Percentiles rank a stretch among this genome's conserved stretches.
These are phyloP conservation scores for Cladorrhinum sp. DNA, from an alignment of 2,329 filamentous ascomycete species.

Conservation along the genomic window DNA sequence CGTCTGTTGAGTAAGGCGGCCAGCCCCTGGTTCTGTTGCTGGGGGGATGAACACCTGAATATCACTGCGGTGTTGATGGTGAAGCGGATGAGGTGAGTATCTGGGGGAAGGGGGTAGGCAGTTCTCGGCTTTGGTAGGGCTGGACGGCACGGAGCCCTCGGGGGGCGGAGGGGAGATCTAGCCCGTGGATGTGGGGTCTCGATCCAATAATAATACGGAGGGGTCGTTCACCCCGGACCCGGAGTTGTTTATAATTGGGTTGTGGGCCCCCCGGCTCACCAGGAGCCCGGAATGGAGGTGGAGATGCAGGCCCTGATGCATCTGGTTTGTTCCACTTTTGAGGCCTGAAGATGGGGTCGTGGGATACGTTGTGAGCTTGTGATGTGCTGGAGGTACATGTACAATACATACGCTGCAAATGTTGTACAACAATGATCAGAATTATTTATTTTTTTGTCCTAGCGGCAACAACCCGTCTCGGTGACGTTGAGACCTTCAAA, in stretches of 20 bases:
- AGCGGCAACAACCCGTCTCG: no score
- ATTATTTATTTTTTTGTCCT: background rate
- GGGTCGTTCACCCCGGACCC: background rate
- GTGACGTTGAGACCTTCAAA: no score
- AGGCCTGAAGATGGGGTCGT: background rate
- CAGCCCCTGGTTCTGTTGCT: no score
- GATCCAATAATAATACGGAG: background rate
- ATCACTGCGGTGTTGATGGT: no score
- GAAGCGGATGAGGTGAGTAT: no score
- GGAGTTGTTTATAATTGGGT: background rate
- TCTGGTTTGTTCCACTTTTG: background rate
- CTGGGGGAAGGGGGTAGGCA: no score
- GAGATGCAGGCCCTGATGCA: background rate
- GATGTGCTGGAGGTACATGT: no score
- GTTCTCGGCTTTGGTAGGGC: background rate
- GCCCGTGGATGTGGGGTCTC: background rate
- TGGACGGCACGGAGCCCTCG: background rate
- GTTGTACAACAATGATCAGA: background rate
- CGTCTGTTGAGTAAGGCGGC: no score
- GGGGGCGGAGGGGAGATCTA: background rate
- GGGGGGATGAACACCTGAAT: no score
- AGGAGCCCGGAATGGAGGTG: background rate
- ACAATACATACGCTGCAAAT: no score
- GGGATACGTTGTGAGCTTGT: no score
- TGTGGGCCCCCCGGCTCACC: background rate